These are phyloP conservation scores for Hortiboletus flavorubellus DNA, from an alignment of 768 basidiomycete genomes.

Conservation along the genomic window DNA sequence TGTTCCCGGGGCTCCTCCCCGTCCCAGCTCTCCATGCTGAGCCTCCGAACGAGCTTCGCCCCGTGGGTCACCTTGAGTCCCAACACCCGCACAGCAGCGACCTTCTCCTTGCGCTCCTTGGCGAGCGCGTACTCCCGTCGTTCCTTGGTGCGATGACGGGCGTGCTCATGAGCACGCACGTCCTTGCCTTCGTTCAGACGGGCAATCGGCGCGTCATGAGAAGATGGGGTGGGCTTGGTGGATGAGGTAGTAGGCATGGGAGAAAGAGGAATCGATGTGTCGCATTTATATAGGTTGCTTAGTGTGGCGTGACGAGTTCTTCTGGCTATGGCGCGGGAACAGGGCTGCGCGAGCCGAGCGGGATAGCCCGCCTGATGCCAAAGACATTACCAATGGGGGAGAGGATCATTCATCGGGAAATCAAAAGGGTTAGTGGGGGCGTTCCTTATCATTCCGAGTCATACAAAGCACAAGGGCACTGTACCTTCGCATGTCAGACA, in stretches of 20 bases:
- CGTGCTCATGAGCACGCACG: constrained; percentile 32
- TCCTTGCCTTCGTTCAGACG: constrained; percentile 28
- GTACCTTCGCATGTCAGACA: constrained; percentile 17
- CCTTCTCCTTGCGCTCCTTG: constrained; percentile 33
- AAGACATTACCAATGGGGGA: background rate
- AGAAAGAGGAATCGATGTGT: constrained; percentile 5
- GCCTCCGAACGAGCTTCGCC: constrained; percentile 21
- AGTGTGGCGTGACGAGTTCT: constrained; percentile 20
- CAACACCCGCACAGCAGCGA: constrained; percentile 8
- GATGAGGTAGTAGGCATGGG: constrained; percentile 31
- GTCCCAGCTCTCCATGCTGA: constrained; percentile 31
- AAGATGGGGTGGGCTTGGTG: constrained; percentile 16
- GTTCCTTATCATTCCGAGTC: constrained; percentile 15
- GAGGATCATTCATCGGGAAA: constrained; percentile 2
- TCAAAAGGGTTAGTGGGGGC: constrained; percentile 4
- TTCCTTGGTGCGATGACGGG: constrained; percentile 32
- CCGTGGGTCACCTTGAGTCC: constrained; percentile 20
- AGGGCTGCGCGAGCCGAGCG: constrained; percentile 18
- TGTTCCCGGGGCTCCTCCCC: constrained; percentile 15
- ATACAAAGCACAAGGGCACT: constrained; percentile 21
- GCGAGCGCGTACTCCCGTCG: constrained; percentile 30
- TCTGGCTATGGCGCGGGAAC: constrained; percentile 23
- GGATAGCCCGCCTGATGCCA: background rate
- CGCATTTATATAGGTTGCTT: constrained; percentile 32
- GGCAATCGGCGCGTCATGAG: constrained; percentile 18